A percentile compares a stretch with the other conserved stretches of the same genome.
Evolutionary conservation across 148 eudicot genomes (phyloP).

Genomic region (Rhododendron vialii): DNA sequence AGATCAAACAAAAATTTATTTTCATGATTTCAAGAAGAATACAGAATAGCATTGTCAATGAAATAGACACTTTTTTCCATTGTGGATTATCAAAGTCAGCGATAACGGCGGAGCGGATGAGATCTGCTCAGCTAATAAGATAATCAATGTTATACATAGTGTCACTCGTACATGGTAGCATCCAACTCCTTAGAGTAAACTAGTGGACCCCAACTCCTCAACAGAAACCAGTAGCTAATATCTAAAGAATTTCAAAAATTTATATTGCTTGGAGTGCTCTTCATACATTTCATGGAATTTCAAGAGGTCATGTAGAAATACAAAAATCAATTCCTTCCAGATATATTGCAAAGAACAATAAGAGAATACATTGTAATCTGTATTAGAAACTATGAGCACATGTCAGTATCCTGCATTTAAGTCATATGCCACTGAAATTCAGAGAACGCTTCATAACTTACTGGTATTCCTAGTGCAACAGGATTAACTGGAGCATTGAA

Average conservation of each 20-base stretch:
- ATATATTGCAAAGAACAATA: not conserved
- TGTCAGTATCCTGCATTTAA: not conserved
- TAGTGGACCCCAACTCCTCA: not conserved
- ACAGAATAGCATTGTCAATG: not conserved
- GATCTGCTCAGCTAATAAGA: not conserved
- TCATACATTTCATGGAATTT: not conserved
- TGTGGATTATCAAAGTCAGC: not conserved
- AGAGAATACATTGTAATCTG: not conserved
- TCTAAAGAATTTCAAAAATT: not conserved
- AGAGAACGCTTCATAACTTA: slow-evolving; percentile 33
- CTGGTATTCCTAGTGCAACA: slow-evolving; percentile 87
- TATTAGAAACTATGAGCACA: not conserved
- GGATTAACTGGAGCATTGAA: slow-evolving; percentile 92
- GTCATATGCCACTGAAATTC: not conserved
- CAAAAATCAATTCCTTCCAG: not conserved
- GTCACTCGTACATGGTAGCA: not conserved
- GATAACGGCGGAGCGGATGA: not conserved
- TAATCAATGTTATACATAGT: not conserved
- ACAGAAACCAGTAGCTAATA: not conserved
- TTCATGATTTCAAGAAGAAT: not conserved
- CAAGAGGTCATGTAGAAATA: not conserved
- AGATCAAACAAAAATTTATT: not conserved
- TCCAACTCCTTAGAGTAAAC: not conserved
- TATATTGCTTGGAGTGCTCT: not conserved
- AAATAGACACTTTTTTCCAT: not conserved